Conservation (phyloP, 257 asterid genomes). For the Solanum piurae region DNA sequence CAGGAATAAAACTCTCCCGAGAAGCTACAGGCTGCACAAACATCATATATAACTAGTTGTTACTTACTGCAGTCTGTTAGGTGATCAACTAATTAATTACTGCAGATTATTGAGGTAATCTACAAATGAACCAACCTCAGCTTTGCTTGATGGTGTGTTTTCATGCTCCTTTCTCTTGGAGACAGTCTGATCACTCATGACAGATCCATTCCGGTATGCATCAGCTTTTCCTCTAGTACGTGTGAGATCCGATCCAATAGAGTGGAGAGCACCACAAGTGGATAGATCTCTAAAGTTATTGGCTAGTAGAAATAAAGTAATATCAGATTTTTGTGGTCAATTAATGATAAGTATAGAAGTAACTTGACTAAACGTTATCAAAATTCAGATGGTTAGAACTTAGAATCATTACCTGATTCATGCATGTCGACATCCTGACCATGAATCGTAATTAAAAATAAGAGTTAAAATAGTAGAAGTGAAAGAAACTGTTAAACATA, state of each 20-base stretch:
- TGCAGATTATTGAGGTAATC: background rate
- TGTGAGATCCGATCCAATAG: constrained; percentile 82
- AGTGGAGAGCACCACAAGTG: constrained; percentile 88
- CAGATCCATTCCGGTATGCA: constrained; percentile 28
- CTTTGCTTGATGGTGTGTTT: constrained; percentile 67
- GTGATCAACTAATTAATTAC: background rate
- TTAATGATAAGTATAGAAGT: background rate
- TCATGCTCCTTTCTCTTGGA: constrained; percentile 39
- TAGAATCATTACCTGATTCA: constrained; percentile 29
- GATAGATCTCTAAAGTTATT: constrained; percentile 53
- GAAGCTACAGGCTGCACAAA: constrained; percentile 67
- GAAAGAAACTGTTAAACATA: background rate
- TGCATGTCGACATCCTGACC: constrained; percentile 45
- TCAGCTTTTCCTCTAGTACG: constrained; percentile 52
- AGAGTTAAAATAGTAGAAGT: background rate
- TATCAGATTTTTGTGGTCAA: background rate
- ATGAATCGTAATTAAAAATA: constrained; percentile 1
- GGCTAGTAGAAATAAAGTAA: constrained; percentile 14
- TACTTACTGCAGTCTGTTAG: background rate
- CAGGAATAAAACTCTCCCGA: constrained; percentile 67
- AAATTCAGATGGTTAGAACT: constrained; percentile 5
- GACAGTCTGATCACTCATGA: constrained; percentile 36
- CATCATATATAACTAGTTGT: background rate
- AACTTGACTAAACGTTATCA: constrained; percentile 9
- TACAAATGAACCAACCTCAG: constrained; percentile 33